These are phyloP conservation scores for Gracilaria caudata DNA, from an alignment of 23 red algal species.

Conservation along the genomic window DNA sequence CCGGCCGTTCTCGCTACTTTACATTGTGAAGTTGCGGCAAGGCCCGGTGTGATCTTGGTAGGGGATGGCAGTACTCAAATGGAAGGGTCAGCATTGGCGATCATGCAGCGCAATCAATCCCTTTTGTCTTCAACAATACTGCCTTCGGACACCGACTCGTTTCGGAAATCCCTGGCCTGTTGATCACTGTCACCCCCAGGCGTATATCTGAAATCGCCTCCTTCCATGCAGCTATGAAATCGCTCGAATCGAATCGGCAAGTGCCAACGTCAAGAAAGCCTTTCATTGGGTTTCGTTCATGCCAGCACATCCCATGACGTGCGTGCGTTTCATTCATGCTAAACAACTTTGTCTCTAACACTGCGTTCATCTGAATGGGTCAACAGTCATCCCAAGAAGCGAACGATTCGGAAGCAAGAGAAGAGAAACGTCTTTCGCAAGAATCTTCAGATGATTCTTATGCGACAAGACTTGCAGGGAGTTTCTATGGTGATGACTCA, in stretches of 20 bases:
- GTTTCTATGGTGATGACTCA: not conserved
- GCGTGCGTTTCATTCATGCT: not conserved
- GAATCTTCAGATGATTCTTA: constrained; percentile 34
- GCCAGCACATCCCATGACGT: constrained; percentile 3
- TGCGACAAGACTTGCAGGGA: constrained; percentile 14
- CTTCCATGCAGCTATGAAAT: not conserved
- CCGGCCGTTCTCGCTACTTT: not conserved
- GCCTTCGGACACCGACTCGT: not conserved
- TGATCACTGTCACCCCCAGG: not conserved
- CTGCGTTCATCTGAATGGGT: constrained; percentile 20
- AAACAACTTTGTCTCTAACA: not conserved
- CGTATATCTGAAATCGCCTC: not conserved
- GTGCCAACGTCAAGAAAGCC: not conserved
- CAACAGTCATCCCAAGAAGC: constrained; percentile 5
- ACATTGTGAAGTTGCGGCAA: not conserved
- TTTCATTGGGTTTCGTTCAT: not conserved
- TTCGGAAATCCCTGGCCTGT: not conserved
- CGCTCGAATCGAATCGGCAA: not conserved
- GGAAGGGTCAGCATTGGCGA: not conserved
- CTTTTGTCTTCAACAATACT: not conserved
- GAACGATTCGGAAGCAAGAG: not conserved
- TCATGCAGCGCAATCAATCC: not conserved
- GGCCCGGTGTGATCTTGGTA: not conserved
- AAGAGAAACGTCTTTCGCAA: not conserved
- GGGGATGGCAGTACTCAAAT: not conserved